A percentile compares a stretch with the other conserved stretches of the same genome.
Conservation (phyloP, 805 yeast species). For the Starmerella apis region DNA sequence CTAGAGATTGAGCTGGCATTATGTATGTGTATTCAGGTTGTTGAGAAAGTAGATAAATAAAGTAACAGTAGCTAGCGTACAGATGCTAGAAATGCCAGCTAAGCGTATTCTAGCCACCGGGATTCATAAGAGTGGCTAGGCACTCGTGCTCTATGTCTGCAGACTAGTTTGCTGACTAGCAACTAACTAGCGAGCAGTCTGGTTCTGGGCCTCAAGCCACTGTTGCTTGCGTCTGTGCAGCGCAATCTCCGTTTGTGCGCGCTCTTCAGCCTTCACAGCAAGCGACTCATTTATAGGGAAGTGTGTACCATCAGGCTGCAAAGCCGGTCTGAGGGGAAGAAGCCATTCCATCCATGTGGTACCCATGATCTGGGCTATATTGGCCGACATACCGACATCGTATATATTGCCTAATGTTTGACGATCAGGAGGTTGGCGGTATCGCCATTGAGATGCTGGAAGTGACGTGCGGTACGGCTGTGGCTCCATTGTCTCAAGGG, state of each 20-base stretch:
- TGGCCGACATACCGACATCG: constrained; percentile 54
- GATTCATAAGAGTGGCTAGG: no score
- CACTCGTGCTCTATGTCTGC: no score
- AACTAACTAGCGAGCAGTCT: no score
- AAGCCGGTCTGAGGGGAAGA: constrained; percentile 41
- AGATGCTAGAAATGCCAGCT: no score
- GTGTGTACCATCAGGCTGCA: constrained; percentile 33
- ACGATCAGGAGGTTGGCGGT: constrained; percentile 38
- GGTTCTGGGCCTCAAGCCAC: constrained; percentile 6
- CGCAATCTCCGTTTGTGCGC: constrained; percentile 30
- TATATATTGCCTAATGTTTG: constrained; percentile 53
- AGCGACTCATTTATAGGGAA: constrained; percentile 31
- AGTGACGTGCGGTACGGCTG: constrained; percentile 31
- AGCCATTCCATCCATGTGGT: constrained; percentile 53
- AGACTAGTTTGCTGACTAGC: no score
- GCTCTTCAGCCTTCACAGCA: constrained; percentile 27
- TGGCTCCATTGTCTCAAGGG: constrained; percentile 55
- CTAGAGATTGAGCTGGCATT: no score
- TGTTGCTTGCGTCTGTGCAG: constrained; percentile 20
- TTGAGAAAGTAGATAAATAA: no score
- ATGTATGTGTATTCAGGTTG: not conserved
- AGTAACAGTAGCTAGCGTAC: no score
- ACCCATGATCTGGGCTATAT: constrained; percentile 74
- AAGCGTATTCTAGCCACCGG: no score
- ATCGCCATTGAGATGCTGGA: constrained; percentile 32